phyloP scores from a whole-genome alignment of 495 filamentous ascomycete genomes.

The Xylaria acuta region DNA sequence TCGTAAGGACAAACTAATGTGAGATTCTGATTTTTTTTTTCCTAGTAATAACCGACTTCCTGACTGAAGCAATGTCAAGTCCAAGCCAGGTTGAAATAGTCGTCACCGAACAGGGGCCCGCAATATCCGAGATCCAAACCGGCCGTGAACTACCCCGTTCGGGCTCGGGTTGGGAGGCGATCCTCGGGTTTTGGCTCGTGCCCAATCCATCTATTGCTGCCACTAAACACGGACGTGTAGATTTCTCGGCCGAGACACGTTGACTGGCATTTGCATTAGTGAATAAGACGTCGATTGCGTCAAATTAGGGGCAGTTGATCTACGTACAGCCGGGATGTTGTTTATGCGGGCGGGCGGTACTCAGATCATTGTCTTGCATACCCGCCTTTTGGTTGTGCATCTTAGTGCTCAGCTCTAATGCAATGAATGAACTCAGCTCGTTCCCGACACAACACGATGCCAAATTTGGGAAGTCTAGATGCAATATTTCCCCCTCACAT shows the following conservation, averaged over 20 bases:
- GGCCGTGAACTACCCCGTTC: constrained; percentile 10
- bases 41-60: neutral
- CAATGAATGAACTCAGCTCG: neutral
- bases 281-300: neutral
- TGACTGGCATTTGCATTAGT: neutral
- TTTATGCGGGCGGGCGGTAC: neutral
- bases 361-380: neutral
- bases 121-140: neutral
- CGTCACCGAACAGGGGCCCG: neutral
- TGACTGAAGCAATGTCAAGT: neutral
- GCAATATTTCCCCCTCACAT: neutral
- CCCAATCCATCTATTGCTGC: neutral
- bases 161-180: constrained; percentile 3
- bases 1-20: neutral
- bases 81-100: neutral
- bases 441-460: neutral
- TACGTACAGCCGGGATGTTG: neutral
- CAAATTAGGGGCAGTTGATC: neutral
- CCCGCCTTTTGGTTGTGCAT: neutral
- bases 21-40: neutral
- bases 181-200: constrained; percentile 5
- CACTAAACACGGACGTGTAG: neutral
- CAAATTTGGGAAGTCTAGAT: neutral
- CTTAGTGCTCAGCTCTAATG: neutral
- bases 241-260: constrained; percentile 12